phyloP scores from a whole-genome alignment of 176 grass and related monocot genomes.

The Oryza punctata region DNA sequence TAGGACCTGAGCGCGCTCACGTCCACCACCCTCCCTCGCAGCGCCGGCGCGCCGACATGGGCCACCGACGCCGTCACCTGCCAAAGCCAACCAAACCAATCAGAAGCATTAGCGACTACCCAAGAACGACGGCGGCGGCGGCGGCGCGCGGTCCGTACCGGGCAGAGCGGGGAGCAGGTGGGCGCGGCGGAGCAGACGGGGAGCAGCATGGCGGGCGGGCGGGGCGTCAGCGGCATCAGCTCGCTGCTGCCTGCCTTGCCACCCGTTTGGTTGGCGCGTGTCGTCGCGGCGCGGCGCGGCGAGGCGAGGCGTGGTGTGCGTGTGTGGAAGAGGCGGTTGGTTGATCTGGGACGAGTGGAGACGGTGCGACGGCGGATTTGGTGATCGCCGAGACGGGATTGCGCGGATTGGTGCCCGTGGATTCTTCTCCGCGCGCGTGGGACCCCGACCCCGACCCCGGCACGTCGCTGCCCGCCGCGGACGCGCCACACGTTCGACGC shows the following conservation, averaged over 20 bases:
- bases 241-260: not conserved
- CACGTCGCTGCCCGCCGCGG: not conserved
- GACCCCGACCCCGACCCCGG: conserved; percentile 32
- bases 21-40: conserved; percentile 54
- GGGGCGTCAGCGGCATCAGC: not conserved
- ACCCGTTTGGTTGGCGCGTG: conserved; percentile 20
- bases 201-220: conserved; percentile 56
- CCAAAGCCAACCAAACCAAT: too few species aligned
- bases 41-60: conserved; percentile 47
- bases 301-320: too few species aligned
- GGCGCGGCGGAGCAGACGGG: conserved; percentile 65
- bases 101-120: too few species aligned
- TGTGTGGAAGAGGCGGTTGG: conserved; percentile 28
- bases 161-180: conserved; percentile 54
- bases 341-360: conserved; percentile 53
- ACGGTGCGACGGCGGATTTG: conserved; percentile 31
- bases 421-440: not conserved
- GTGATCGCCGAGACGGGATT: conserved; percentile 39
- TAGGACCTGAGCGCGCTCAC: conserved; percentile 40
- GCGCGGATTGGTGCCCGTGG: conserved; percentile 37
- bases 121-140: too few species aligned
- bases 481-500: conserved; percentile 13
- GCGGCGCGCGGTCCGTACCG: not conserved
- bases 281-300: not conserved
- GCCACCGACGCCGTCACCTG: conserved; percentile 26